Percentiles rank a stretch among this genome's conserved stretches.
These are phyloP conservation scores for Tetraselmis chui DNA, from an alignment of 139 green algal species.

Conservation along the genomic window DNA sequence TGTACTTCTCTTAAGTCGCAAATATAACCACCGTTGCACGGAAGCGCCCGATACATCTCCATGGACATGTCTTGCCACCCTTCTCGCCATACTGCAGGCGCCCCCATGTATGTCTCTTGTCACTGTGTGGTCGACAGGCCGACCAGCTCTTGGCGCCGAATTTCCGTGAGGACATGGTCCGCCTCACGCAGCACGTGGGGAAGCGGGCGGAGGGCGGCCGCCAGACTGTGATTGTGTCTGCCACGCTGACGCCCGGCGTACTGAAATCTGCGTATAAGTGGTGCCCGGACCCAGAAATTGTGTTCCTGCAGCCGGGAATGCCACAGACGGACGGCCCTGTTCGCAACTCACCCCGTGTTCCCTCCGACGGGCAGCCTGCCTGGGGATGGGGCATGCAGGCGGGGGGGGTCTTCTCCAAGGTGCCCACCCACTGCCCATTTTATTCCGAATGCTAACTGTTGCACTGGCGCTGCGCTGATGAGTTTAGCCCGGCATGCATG, in stretches of 20 bases:
- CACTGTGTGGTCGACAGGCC: conserved; percentile 21
- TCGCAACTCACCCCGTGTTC: background rate
- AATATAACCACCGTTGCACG: no score
- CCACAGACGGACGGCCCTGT: conserved; percentile 13
- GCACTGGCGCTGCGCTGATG: no score
- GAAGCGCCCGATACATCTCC: no score
- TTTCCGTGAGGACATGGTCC: conserved; percentile 73
- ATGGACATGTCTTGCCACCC: no score
- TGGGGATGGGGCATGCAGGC: conserved; percentile 43
- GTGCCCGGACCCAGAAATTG: conserved; percentile 41
- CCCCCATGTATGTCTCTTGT: no score
- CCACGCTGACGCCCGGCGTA: conserved; percentile 62
- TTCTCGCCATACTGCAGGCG: no score
- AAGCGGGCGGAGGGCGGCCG: conserved; percentile 30
- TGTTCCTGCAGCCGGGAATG: conserved; percentile 29
- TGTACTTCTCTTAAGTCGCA: no score
- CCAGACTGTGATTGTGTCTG: conserved; percentile 56
- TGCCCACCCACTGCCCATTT: background rate
- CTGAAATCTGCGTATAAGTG: conserved; percentile 35
- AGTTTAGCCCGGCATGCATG: no score
- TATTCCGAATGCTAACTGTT: background rate
- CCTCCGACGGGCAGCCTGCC: conserved; percentile 8
- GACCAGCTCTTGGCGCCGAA: conserved; percentile 79
- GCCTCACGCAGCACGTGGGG: conserved; percentile 61
- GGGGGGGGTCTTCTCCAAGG: background rate